Evolutionary conservation across 2,329 filamentous ascomycete species (phyloP), one percentile per base, ranked within the genome.

Genomic region (Paecilomyces fulvus): DNA sequence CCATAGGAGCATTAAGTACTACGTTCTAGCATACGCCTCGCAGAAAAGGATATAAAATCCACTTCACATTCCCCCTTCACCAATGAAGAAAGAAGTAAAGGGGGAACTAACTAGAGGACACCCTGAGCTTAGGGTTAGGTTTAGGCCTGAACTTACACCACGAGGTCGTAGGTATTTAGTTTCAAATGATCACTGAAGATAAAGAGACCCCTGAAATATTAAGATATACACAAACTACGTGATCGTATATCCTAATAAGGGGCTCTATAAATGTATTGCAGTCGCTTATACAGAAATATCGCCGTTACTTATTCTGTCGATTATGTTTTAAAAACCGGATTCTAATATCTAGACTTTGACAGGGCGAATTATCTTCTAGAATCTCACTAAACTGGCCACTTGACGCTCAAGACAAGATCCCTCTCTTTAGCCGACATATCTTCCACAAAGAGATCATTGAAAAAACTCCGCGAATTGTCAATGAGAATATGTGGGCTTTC

Each of bases 381-480:
- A 73, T 86, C 53, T 83, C 80, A 1, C 76, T 86, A 20, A 83
- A 87, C 70, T 83, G 83, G 76, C 76, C 81, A 0, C 74, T 87
- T 4, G 75, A 83, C 68, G 78, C 80, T 10, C 78, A 83, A 66
- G 67, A 76, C 30, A 69, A 78, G 50, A 66, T 77, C 9, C 75
- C 81, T 17, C 81, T 83, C 66, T 84, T 86, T 67, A 73, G 76
- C 56, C 77, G 84, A 14, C 76, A 79, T 58, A 68, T 75, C 2
- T 83, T 87, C 64, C 73, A 81, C 58, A 77, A 82, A 61, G 67
- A 80, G 14, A 67, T 84, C 25, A 75, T 79, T 56, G 73, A 77
- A 49, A 83, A 83, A 67, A 66, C 73, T 1, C 79, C 79, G 2
- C 69, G 77, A 14, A 71, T 75, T 5, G 79, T 84, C 25, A 85